Base-by-base conservation (phyloP, 228 moss, liverwort and hornwort species). In the Sphagnum magellanicum region DNA sequence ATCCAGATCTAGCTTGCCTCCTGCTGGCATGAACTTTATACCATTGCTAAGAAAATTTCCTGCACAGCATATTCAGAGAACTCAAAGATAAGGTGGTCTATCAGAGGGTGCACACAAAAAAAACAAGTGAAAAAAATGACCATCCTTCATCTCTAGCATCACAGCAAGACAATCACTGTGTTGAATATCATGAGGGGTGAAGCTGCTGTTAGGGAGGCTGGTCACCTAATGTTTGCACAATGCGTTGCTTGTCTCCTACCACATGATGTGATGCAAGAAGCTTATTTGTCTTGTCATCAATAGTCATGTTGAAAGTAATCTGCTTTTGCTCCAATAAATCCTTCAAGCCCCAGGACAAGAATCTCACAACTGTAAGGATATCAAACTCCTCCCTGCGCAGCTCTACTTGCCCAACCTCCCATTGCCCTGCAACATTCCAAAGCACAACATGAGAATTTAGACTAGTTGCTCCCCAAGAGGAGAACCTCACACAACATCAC, bases 1-100 rank as follows among this genome's bases (percentile, higher is more conserved):
- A 12, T 84, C 82, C 57, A 91, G 73, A 50, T 91, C 89, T 67
- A 91, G 50, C 8, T 78, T 86, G 5, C 91, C 91, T 66, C 91
- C 89, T 46, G 89, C 55, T 9, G 86, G 84, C n/a, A 86, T 91
- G 10, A 91, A 91, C 70, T 91, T 91, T 0, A 91, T 82, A 11
- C 89, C 91, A 63, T 91, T 91, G 49, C 91, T 91, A n/a, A 91
- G 71, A 63, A 91, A 91, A 51, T 91, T 91, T 6, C 91, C 91
- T 91, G 83, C 46, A 68, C 55, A 32, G 32, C 32, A 32, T 32
- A 32, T 32, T 32, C 32, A 32, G 32, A 32, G 32, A 32, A 32
- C 32, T 32, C 32, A 32, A 32, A 32, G 32, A 32, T 32, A 32
- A 32, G 32, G 32, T 32, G 32, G 32, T 32, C 32, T 32, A 32